phyloP scores from a whole-genome alignment of 2,329 filamentous ascomycete species.

The Pezizomycotina sp. region DNA sequence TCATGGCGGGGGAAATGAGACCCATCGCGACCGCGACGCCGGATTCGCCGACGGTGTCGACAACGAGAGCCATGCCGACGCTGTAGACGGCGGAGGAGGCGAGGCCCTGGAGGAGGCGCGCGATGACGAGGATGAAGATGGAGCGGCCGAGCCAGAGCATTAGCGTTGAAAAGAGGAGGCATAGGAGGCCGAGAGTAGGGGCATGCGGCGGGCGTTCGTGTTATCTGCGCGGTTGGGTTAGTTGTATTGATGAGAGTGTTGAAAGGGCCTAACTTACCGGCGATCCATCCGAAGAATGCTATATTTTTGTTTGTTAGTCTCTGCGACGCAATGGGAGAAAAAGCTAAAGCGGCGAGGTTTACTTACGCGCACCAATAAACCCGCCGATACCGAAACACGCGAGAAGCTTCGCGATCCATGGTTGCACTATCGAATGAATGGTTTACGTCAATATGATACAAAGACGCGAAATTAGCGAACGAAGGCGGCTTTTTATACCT shows the following conservation, averaged over 20 bases:
- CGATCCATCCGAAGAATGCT: slow-evolving; percentile 19
- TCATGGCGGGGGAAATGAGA: slow-evolving; percentile 7
- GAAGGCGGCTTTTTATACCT: too few species aligned
- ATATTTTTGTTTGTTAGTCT: too few species aligned
- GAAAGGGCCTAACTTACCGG: slow-evolving; percentile 6
- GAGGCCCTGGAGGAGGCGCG: slow-evolving; percentile 18
- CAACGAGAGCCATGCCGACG: slow-evolving; percentile 16
- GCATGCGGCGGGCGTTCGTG: slow-evolving; percentile 1
- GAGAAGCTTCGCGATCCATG: slow-evolving; percentile 15
- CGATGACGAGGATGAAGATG: slow-evolving; percentile 12
- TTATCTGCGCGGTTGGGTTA: not conserved
- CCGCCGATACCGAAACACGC: slow-evolving; percentile 16
- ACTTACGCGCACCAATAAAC: slow-evolving; percentile 18
- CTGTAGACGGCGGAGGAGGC: slow-evolving; percentile 17
- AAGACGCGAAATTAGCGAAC: too few species aligned
- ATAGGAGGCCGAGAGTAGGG: slow-evolving; percentile 4
- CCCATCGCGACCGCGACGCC: not conserved
- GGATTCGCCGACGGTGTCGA: slow-evolving; percentile 15
- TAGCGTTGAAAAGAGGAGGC: slow-evolving; percentile 11
- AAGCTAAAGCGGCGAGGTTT: slow-evolving; percentile 2
- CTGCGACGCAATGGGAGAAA: slow-evolving; percentile 1
- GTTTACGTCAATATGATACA: too few species aligned
- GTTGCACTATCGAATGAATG: slow-evolving; percentile 15
- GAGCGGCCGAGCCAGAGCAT: slow-evolving; percentile 15
- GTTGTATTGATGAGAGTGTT: not conserved